Base-by-base conservation (phyloP, 106 monocot species). In the Gastrodia elata region DNA sequence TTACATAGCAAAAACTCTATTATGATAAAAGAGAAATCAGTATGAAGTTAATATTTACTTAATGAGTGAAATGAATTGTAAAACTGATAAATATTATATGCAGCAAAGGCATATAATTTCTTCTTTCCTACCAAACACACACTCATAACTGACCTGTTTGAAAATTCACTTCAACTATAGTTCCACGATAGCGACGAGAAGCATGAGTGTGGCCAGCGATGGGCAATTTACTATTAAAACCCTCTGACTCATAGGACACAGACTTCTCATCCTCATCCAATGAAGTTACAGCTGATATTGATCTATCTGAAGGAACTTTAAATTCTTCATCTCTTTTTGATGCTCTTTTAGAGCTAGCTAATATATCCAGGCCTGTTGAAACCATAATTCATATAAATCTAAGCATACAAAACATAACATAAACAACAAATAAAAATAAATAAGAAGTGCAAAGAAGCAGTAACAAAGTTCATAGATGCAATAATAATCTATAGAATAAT, bases 111-210 rank as follows among this genome's bases (percentile, higher is more conserved):
- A 22, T 5, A 52, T 52, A 42, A 52, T 22, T 52, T 3, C 6
- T 52, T 18, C 20, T 7, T 52, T 0, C 22, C 1, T 22, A 52
- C 22, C 48, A 52, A 52, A 52, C 52, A 52, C 18, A 52, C n/a
- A 52, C 20, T n/a, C 30, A 57, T 24, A 33, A 52, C 37, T 76
- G 16, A 83, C 86, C 79, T 77, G 76, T 77, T 65, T 36, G 36
- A 81, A 75, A 80, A 24, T 55, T 70, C 33, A 86, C 80, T 32
- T 86, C 83, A 35, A 39, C 73, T 44, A 61, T 74, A 73, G n/a
- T 73, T 38, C 87, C 87, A 55, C 91, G 94, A 64, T 95, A 91
- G 33, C 69, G 84, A 15, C 94, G 85, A 38, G 81, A 77, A 52
- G 80, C 25, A 68, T 64, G 83, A 42, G 61, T 39, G 4, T 49